Percentiles rank a stretch among this genome's conserved stretches.
These are phyloP conservation scores for Barnettozyma sucrosica DNA, from an alignment of 805 yeast species.

Conservation along the genomic window DNA sequence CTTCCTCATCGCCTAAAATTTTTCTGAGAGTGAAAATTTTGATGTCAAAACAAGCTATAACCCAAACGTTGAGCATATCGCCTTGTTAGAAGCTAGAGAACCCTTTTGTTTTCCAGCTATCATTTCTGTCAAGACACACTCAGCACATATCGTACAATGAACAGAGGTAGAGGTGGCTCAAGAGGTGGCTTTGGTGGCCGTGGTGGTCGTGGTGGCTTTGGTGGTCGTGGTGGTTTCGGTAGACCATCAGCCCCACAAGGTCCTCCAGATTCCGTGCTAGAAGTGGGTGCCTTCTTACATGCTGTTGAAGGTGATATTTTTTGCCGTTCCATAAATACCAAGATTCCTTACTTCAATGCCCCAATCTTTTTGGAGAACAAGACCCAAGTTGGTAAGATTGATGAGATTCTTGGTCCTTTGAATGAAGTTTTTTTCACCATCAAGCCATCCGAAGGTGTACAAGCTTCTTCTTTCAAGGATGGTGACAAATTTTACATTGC, in stretches of 20 bases:
- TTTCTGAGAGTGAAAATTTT: conserved; percentile 1
- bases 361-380: conserved; percentile 96
- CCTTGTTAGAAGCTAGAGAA: background rate
- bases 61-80: background rate
- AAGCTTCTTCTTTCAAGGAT: conserved; percentile 84
- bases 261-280: conserved; percentile 92
- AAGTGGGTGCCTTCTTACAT: conserved; percentile 90
- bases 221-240: conserved; percentile 48
- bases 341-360: conserved; percentile 97
- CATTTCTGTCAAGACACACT: background rate
- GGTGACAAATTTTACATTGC: conserved; percentile 97
- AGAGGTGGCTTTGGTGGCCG: conserved; percentile 33
- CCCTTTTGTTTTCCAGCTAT: background rate
- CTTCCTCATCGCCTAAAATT: conserved; percentile 3
- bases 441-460: conserved; percentile 94
- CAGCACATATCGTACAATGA: conserved; percentile 21
- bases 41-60: background rate
- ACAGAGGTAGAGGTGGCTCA: conserved; percentile 50
- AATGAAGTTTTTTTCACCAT: conserved; percentile 98
- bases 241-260: conserved; percentile 78
- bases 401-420: conserved; percentile 95
- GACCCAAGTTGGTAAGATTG: conserved; percentile 94
- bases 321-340: conserved; percentile 89
- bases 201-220: conserved; percentile 60
- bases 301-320: conserved; percentile 96